A percentile compares a stretch with the other conserved stretches of the same genome.
These are phyloP conservation scores for Tetracentron sinense DNA, from an alignment of 164 flowering plant species.

Conservation along the genomic window DNA sequence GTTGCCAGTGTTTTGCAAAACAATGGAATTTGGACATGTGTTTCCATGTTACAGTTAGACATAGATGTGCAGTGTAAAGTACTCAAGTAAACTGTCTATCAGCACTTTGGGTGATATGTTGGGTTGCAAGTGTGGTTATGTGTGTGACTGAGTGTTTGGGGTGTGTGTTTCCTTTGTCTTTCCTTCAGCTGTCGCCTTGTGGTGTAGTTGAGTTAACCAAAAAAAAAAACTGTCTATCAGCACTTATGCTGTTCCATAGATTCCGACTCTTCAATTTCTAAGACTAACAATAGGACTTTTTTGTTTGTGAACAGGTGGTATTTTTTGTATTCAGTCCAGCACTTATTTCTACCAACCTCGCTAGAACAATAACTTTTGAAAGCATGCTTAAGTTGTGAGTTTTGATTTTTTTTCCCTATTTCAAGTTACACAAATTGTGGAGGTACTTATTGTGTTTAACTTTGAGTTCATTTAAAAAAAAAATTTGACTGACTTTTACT, in stretches of 20 bases:
- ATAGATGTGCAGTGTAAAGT: too few species aligned
- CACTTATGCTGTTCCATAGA: not conserved
- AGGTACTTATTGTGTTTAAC: not conserved
- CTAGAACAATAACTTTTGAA: constrained; percentile 53
- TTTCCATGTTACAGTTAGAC: too few species aligned
- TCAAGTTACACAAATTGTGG: not conserved
- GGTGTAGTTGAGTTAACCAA: too few species aligned
- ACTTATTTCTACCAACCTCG: constrained; percentile 49
- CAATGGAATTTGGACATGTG: too few species aligned
- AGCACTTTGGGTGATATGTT: too few species aligned
- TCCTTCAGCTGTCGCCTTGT: too few species aligned
- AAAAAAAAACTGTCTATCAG: not conserved
- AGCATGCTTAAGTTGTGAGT: constrained; percentile 56
- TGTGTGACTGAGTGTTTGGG: too few species aligned
- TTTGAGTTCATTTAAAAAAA: not conserved
- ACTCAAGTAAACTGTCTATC: not conserved
- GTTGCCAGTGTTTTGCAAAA: too few species aligned
- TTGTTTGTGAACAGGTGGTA: constrained; percentile 46
- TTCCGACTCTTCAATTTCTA: not conserved
- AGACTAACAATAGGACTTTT: constrained; percentile 1
- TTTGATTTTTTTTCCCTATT: not conserved
- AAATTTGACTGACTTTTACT: too few species aligned
- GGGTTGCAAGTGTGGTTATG: too few species aligned
- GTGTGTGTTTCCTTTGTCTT: too few species aligned
- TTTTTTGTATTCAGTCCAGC: constrained; percentile 74